Conservation (phyloP, 352 stramenopile genomes). For the Pythium vanterpoolii region DNA sequence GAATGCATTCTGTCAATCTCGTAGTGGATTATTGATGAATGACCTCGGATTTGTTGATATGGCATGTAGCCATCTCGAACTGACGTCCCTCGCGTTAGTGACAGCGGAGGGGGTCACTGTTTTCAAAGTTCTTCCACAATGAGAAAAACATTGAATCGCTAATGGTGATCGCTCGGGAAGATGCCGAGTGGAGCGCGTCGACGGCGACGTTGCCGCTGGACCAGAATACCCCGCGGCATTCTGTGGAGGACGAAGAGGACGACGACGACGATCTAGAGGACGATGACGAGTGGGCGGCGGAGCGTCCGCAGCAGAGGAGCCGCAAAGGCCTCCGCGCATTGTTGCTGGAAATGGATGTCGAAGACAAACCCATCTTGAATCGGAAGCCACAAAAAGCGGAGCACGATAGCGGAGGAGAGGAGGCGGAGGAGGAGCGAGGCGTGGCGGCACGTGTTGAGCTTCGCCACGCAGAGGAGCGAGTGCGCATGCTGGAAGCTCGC, state of each 20-base stretch:
- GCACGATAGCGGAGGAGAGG: conserved; percentile 9
- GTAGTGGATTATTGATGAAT: no score
- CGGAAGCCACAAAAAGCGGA: neutral
- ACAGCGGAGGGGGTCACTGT: neutral
- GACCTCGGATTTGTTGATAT: no score
- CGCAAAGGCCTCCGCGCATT: conserved; percentile 2
- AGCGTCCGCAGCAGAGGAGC: neutral
- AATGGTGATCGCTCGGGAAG: conserved; percentile 4
- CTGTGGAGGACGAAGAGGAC: conserved; percentile 1
- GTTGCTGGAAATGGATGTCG: conserved; percentile 12
- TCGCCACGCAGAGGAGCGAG: conserved; percentile 48
- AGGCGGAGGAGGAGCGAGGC: conserved; percentile 10
- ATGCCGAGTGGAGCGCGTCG: conserved; percentile 16
- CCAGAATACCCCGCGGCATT: conserved; percentile 8
- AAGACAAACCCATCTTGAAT: neutral
- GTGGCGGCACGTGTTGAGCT: conserved; percentile 32
- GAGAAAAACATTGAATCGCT: neutral
- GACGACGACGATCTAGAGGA: neutral
- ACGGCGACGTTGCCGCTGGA: conserved; percentile 13
- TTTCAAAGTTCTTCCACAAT: neutral
- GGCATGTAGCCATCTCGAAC: neutral
- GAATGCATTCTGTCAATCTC: no score
- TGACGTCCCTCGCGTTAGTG: neutral
- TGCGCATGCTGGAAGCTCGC: conserved; percentile 43
- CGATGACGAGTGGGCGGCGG: conserved; percentile 2